phyloP scores from a whole-genome alignment of 345 rosid genomes.

The Eucalyptus fibrosa region DNA sequence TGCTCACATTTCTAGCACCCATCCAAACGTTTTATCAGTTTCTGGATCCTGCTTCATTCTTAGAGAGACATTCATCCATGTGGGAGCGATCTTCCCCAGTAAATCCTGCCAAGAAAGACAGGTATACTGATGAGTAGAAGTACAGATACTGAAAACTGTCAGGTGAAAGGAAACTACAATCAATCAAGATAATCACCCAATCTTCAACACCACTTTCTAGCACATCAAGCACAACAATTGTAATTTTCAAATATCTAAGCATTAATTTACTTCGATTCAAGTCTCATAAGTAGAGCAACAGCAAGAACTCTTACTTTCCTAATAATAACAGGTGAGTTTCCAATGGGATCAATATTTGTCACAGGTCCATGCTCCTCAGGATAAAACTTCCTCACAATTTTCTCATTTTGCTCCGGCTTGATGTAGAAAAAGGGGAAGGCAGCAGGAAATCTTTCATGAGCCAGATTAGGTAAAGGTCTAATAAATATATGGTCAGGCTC shows the following conservation, averaged over 20 bases:
- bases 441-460: slow-evolving; percentile 23
- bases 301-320: slow-evolving; percentile 17
- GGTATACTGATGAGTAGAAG: neutral
- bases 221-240: neutral
- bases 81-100: slow-evolving; percentile 83
- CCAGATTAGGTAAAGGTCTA: slow-evolving; percentile 38
- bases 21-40: slow-evolving; percentile 92
- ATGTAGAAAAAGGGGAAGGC: slow-evolving; percentile 40
- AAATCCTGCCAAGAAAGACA: slow-evolving; percentile 30
- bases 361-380: slow-evolving; percentile 34
- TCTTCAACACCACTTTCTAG: neutral
- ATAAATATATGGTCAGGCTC: slow-evolving; percentile 44
- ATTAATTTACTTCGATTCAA: neutral
- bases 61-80: slow-evolving; percentile 95
- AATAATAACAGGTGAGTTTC: slow-evolving; percentile 42
- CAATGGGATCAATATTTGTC: slow-evolving; percentile 34
- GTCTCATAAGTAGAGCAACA: neutral
- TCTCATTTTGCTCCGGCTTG: slow-evolving; percentile 25
- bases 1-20: slow-evolving; percentile 98
- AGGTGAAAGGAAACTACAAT: neutral
- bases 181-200: neutral
- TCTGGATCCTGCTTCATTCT: slow-evolving; percentile 92
- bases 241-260: neutral
- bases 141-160: neutral
- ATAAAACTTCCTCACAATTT: slow-evolving; percentile 25